Percentiles rank a stretch among this genome's conserved stretches.
These are phyloP conservation scores for Phytophthora hibernalis DNA, from an alignment of 352 stramenopile species.

Conservation along the genomic window DNA sequence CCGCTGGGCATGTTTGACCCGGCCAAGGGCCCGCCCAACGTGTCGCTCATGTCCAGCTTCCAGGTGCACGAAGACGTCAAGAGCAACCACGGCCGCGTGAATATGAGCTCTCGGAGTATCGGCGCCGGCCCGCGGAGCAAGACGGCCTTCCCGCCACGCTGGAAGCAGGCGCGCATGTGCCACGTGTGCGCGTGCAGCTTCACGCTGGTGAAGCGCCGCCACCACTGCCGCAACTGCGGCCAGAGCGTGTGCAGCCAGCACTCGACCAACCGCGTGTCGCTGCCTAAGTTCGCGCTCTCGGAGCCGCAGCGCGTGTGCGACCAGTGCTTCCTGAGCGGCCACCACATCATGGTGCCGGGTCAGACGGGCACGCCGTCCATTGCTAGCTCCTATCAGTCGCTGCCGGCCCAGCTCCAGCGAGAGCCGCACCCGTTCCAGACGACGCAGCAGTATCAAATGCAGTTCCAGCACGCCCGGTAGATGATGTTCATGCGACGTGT, in stretches of 20 bases:
- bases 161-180: slow-evolving; percentile 78
- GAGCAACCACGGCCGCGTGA: slow-evolving; percentile 19
- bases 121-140: slow-evolving; percentile 43
- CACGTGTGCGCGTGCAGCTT: slow-evolving; percentile 72
- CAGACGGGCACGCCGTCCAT: slow-evolving; percentile 42
- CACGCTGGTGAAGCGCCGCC: slow-evolving; percentile 74
- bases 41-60: slow-evolving; percentile 30
- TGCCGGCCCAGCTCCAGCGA: slow-evolving; percentile 46
- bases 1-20: slow-evolving; percentile 44
- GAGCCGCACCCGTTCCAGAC: slow-evolving; percentile 45
- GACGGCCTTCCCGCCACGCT: slow-evolving; percentile 72
- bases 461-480: slow-evolving; percentile 41
- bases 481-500: slow-evolving; percentile 19
- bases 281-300: slow-evolving; percentile 75
- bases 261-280: slow-evolving; percentile 79
- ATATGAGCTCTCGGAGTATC: slow-evolving; percentile 32
- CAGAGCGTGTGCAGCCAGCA: slow-evolving; percentile 78
- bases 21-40: slow-evolving; percentile 36
- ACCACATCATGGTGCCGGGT: slow-evolving; percentile 54
- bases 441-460: slow-evolving; percentile 43
- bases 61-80: slow-evolving; percentile 40
- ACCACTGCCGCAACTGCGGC: slow-evolving; percentile 86
- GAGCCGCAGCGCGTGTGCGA: slow-evolving; percentile 83
- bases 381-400: slow-evolving; percentile 49
- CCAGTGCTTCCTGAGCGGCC: slow-evolving; percentile 78